A percentile compares a stretch with the other conserved stretches of the same genome.
Evolutionary conservation across 202 grass and related monocot species (phyloP).

Genomic region (Cymbopogon flexuosus): DNA sequence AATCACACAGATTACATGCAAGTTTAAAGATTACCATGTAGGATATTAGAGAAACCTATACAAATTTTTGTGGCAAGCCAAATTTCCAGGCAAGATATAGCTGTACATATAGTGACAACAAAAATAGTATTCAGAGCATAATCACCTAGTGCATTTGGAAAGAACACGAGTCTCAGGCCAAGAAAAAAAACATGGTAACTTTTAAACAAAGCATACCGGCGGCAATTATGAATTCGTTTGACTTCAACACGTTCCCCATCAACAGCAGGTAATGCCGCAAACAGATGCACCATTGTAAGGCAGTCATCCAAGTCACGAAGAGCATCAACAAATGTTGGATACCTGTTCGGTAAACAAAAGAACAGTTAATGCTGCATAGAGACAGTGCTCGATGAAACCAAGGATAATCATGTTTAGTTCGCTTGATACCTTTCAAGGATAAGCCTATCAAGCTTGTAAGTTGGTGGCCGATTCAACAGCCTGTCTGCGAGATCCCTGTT

Average conservation of each 20-base stretch:
- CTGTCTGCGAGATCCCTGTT: constrained; percentile 84
- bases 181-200: background rate
- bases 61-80: background rate
- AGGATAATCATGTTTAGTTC: constrained; percentile 8
- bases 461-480: constrained; percentile 63
- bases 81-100: background rate
- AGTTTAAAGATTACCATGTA: background rate
- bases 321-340: constrained; percentile 91
- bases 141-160: background rate
- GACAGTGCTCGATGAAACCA: background rate
- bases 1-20: background rate
- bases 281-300: constrained; percentile 97
- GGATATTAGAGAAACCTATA: background rate
- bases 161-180: background rate
- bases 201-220: constrained; percentile 44
- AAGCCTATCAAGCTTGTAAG: constrained; percentile 88
- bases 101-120: background rate
- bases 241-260: constrained; percentile 83
- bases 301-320: constrained; percentile 93
- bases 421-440: constrained; percentile 65
- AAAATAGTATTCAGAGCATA: background rate
- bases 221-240: constrained; percentile 74
- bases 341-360: constrained; percentile 41
- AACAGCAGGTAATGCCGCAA: constrained; percentile 91
- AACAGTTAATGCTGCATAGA: background rate